phyloP scores from a whole-genome alignment of 495 filamentous ascomycete genomes.

The Neurospora africana region DNA sequence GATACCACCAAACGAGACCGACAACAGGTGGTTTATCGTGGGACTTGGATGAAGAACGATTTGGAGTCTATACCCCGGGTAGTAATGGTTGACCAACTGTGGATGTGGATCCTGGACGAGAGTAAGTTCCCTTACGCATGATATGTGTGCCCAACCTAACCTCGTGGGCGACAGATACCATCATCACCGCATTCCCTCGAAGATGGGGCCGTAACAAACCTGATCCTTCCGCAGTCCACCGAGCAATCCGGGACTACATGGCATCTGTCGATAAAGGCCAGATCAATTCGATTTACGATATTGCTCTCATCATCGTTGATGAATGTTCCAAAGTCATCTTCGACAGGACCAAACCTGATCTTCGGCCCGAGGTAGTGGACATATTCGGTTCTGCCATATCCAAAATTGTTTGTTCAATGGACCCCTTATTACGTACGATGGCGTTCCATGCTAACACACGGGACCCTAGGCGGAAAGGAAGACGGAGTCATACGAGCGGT shows the following conservation, averaged over 20 bases:
- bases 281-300: conserved; percentile 56
- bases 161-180: conserved; percentile 28
- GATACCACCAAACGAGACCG: conserved; percentile 13
- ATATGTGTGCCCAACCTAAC: neutral
- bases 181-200: conserved; percentile 59
- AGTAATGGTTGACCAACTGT: conserved; percentile 67
- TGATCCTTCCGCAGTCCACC: conserved; percentile 54
- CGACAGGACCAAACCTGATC: conserved; percentile 46
- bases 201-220: conserved; percentile 60
- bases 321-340: conserved; percentile 34
- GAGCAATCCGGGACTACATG: conserved; percentile 26
- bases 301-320: conserved; percentile 40
- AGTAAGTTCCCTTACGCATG: neutral
- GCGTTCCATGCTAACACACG: neutral
- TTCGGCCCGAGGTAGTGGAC: conserved; percentile 58
- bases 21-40: conserved; percentile 15
- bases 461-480: conserved; percentile 15
- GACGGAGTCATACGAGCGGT: conserved; percentile 17
- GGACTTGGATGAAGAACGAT: conserved; percentile 11
- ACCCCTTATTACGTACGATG: neutral
- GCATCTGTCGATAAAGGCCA: conserved; percentile 35
- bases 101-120: conserved; percentile 61
- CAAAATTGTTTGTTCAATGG: conserved; percentile 18
- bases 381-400: conserved; percentile 51
- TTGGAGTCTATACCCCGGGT: conserved; percentile 43